Conservation (phyloP, 768 basidiomycete species). For the Cystobasidium ongulense region DNA sequence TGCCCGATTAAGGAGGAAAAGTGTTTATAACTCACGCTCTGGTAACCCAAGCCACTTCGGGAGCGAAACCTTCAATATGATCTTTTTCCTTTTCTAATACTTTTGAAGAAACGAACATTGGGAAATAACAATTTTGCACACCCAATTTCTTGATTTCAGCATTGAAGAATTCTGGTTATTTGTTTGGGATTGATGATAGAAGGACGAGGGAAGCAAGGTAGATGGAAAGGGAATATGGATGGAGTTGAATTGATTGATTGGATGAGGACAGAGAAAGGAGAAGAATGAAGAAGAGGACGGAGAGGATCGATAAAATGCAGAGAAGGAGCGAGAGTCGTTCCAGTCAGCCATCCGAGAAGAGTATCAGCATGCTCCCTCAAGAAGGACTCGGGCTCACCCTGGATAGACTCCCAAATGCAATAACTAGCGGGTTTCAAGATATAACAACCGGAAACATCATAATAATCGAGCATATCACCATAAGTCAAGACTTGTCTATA, state of each 20-base stretch:
- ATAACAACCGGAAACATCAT: slow-evolving; percentile 96
- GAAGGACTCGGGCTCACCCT: slow-evolving; percentile 53
- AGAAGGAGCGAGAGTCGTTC: neutral
- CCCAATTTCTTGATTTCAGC: slow-evolving; percentile 78
- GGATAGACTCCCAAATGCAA: slow-evolving; percentile 93
- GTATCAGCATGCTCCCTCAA: too few species aligned
- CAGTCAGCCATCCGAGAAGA: too few species aligned
- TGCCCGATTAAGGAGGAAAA: neutral
- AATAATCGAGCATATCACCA: slow-evolving; percentile 98
- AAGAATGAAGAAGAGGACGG: too few species aligned
- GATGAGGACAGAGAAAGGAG: too few species aligned
- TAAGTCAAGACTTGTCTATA: slow-evolving; percentile 66
- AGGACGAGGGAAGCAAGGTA: neutral
- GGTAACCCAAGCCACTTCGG: slow-evolving; percentile 99
- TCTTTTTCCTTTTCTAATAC: slow-evolving; percentile 95
- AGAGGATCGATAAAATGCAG: too few species aligned
- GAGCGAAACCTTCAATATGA: slow-evolving; percentile 97
- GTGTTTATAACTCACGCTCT: slow-evolving; percentile 59
- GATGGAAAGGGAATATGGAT: neutral
- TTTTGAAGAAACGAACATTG: slow-evolving; percentile 90
- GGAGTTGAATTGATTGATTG: too few species aligned
- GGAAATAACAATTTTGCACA: slow-evolving; percentile 96
- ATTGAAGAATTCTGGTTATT: slow-evolving; percentile 76
- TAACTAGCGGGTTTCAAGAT: slow-evolving; percentile 97
- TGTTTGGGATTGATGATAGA: too few species aligned